Conservation (phyloP, 495 filamentous ascomycete species). For the Penicillium lagena region DNA sequence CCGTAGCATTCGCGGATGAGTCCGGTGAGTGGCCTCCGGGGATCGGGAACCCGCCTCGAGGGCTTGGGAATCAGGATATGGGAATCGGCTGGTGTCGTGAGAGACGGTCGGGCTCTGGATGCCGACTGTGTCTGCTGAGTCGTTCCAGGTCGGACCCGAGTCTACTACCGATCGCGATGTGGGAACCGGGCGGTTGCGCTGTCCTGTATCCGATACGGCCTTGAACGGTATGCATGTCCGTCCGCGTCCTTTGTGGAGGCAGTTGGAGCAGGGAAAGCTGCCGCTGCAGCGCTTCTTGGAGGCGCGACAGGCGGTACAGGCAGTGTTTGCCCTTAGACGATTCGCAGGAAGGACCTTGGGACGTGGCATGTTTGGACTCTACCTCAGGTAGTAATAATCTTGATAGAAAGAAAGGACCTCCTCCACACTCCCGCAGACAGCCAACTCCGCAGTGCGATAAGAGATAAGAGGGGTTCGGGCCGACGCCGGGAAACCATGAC, state of each 20-base stretch:
- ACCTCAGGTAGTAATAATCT: too few species aligned
- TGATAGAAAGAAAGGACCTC: too few species aligned
- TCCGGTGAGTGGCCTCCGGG: constrained; percentile 28
- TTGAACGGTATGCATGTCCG: constrained; percentile 27
- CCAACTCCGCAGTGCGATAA: too few species aligned
- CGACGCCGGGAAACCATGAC: too few species aligned
- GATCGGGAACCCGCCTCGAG: constrained; percentile 14
- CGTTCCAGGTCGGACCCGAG: background rate
- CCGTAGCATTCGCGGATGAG: constrained; percentile 31
- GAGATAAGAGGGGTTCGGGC: too few species aligned
- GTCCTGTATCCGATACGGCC: constrained; percentile 4
- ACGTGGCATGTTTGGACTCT: constrained; percentile 20
- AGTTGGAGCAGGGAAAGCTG: constrained; percentile 32
- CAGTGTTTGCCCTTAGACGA: constrained; percentile 28
- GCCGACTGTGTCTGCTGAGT: background rate
- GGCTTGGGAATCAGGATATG: constrained; percentile 1
- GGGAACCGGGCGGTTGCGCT: constrained; percentile 4
- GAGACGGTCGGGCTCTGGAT: background rate
- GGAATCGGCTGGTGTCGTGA: background rate
- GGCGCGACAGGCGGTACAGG: constrained; percentile 29
- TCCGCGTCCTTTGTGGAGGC: constrained; percentile 23
- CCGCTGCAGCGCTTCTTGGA: constrained; percentile 39
- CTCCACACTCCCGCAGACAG: too few species aligned
- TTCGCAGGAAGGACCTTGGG: constrained; percentile 31
- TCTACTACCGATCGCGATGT: background rate